These are phyloP conservation scores for Areca catechu DNA, from an alignment of 176 grass and related monocot species.

Conservation along the genomic window DNA sequence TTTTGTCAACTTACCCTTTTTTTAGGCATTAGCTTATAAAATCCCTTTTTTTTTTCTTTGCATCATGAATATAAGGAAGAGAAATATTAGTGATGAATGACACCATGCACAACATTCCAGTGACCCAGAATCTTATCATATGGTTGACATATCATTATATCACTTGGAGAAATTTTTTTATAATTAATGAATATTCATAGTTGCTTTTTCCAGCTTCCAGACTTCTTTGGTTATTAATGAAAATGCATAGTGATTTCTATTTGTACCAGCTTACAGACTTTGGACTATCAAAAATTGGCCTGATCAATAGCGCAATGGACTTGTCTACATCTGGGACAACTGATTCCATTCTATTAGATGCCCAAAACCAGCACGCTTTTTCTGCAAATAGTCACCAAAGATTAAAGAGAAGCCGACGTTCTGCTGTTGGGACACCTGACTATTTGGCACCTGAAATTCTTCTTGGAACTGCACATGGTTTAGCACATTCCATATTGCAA, in stretches of 20 bases:
- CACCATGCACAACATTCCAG: too few relatives aligned
- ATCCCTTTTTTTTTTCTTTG: too few relatives aligned
- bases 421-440: slow-evolving; percentile 34
- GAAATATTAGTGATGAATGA: too few relatives aligned
- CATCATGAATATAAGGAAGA: too few relatives aligned
- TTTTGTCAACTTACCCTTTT: background rate
- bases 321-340: slow-evolving; percentile 10
- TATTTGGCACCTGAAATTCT: slow-evolving; percentile 48
- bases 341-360: background rate
- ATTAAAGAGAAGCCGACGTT: slow-evolving; percentile 13
- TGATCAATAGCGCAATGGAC: slow-evolving; percentile 29
- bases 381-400: background rate
- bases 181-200: too few relatives aligned
- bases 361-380: background rate
- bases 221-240: slow-evolving; percentile 10
- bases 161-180: too few relatives aligned
- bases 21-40: too few relatives aligned
- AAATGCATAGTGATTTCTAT: background rate
- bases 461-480: slow-evolving; percentile 34
- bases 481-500: background rate
- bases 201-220: slow-evolving; percentile 26
- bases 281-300: slow-evolving; percentile 36
- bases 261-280: slow-evolving; percentile 38
- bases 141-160: too few relatives aligned
- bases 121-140: too few relatives aligned